These are phyloP conservation scores for Cladophialophora immunda DNA, from an alignment of 2,329 filamentous ascomycete species.

Conservation along the genomic window DNA sequence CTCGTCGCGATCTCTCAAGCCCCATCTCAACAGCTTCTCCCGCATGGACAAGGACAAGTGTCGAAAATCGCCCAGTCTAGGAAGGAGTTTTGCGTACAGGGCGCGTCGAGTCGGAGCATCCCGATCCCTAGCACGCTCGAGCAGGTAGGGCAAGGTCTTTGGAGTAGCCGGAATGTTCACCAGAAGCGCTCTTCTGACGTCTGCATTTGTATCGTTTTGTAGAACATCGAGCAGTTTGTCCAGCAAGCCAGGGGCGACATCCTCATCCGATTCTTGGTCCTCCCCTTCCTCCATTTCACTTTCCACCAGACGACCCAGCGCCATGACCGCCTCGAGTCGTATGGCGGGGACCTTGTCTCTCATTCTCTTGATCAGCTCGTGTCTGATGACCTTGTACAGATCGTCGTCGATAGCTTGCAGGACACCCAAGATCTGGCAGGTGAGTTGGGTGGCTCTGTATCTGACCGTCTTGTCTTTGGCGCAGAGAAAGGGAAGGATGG, in stretches of 20 bases:
- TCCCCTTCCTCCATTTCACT: conserved; percentile 73
- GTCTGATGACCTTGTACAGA: conserved; percentile 81
- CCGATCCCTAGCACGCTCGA: conserved; percentile 89
- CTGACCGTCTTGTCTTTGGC: conserved; percentile 93
- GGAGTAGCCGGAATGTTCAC: conserved; percentile 89
- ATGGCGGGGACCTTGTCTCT: conserved; percentile 95
- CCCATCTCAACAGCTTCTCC: conserved; percentile 95
- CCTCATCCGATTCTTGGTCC: conserved; percentile 64
- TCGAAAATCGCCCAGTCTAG: conserved; percentile 90
- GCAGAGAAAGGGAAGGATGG: conserved; percentile 75
- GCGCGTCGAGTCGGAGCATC: conserved; percentile 84
- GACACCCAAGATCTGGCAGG: conserved; percentile 91
- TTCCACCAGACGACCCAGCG: conserved; percentile 83
- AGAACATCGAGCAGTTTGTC: conserved; percentile 86
- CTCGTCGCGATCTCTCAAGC: conserved; percentile 90
- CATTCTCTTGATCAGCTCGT: conserved; percentile 82
- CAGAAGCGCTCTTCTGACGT: conserved; percentile 87
- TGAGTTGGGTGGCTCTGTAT: conserved; percentile 87
- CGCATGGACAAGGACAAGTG: conserved; percentile 92
- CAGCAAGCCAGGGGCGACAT: conserved; percentile 72
- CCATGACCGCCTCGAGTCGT: conserved; percentile 88
- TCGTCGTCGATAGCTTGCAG: conserved; percentile 92
- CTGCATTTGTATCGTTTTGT: conserved; percentile 92
- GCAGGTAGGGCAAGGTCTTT: conserved; percentile 81
- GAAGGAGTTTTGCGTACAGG: conserved; percentile 86